phyloP scores from a whole-genome alignment of 2,329 filamentous ascomycete species.

The Trichoderma koningii region DNA sequence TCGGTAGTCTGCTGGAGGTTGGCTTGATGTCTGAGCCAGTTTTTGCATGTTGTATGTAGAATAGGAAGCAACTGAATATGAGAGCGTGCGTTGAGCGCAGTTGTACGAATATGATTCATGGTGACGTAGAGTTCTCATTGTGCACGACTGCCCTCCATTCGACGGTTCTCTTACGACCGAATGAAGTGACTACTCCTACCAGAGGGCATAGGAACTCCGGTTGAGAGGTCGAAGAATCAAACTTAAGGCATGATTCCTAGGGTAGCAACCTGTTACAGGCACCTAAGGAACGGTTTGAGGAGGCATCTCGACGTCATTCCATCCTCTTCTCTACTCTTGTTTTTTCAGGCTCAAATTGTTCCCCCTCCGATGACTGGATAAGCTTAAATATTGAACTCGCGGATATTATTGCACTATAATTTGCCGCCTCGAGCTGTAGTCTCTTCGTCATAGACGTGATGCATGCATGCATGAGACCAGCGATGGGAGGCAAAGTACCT shows the following conservation, averaged over 20 bases:
- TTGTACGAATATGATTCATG: neutral
- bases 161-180: too few species aligned
- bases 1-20: neutral
- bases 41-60: conserved; percentile 13
- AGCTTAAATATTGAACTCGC: conserved; percentile 14
- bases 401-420: conserved; percentile 7
- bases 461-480: conserved; percentile 4
- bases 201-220: too few species aligned
- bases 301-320: neutral
- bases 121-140: too few species aligned
- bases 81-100: conserved; percentile 16
- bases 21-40: neutral
- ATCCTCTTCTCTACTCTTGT: neutral
- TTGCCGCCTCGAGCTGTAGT: neutral
- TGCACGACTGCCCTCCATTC: too few species aligned
- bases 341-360: neutral
- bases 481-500: neutral
- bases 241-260: neutral
- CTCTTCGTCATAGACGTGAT: neutral
- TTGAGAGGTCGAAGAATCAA: neutral
- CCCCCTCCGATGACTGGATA: neutral
- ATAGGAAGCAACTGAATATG: neutral
- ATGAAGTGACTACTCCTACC: too few species aligned
- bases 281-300: too few species aligned
- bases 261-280: neutral